Evolutionary conservation across 2,329 filamentous ascomycete genomes (phyloP).

Genomic region (Seiridium unicorne): DNA sequence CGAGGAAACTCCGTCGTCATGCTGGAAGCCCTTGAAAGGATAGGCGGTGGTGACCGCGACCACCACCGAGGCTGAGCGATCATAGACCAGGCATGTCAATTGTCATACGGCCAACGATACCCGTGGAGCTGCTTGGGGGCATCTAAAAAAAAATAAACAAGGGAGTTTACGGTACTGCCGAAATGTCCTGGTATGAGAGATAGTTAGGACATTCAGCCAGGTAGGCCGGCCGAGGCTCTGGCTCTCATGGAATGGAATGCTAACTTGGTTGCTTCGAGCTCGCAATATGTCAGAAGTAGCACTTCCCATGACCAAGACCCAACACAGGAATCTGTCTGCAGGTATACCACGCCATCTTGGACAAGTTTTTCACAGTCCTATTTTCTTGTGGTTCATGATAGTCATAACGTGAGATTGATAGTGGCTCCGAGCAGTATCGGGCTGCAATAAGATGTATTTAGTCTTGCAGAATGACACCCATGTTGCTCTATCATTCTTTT

Average conservation of each 20-base stretch:
- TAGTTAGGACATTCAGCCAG: neutral
- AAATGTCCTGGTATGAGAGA: neutral
- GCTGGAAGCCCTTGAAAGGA: constrained; percentile 79
- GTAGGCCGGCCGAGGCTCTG: neutral
- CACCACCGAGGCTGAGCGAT: neutral
- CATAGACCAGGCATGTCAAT: too few species aligned
- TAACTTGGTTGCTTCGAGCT: neutral
- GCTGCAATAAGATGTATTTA: too few species aligned
- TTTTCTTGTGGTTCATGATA: too few species aligned
- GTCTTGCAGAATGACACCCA: too few species aligned
- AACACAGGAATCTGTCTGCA: too few species aligned
- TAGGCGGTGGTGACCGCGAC: constrained; percentile 58
- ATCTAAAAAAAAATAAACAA: neutral
- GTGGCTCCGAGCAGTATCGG: too few species aligned
- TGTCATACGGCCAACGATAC: neutral
- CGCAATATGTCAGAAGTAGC: neutral
- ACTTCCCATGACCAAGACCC: neutral
- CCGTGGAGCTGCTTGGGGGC: neutral
- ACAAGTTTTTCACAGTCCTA: too few species aligned
- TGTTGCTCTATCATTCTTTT: too few species aligned
- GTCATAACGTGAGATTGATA: too few species aligned
- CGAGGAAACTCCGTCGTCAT: constrained; percentile 98
- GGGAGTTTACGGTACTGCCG: neutral
- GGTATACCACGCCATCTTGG: too few species aligned
- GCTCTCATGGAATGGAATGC: neutral